phyloP scores from a whole-genome alignment of 1,139 yeast genomes.

The Diutina neorugosa region DNA sequence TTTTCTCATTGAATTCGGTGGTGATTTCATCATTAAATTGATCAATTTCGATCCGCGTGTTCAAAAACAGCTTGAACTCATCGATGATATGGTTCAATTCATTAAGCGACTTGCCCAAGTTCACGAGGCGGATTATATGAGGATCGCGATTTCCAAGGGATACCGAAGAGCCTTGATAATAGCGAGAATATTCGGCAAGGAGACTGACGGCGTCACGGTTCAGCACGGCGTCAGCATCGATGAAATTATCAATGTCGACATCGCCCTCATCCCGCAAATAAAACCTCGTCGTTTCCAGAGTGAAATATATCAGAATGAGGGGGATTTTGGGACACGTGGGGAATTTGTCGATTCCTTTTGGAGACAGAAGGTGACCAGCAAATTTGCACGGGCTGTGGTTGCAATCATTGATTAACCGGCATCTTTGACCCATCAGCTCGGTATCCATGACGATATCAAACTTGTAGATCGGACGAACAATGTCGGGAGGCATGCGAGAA shows the following conservation, averaged over 20 bases:
- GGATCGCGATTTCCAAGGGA: not conserved
- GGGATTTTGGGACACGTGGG: slow-evolving; percentile 20
- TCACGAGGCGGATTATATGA: slow-evolving; percentile 8
- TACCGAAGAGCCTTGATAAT: not conserved
- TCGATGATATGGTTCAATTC: slow-evolving; percentile 49
- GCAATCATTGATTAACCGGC: not conserved
- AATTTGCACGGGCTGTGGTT: not conserved
- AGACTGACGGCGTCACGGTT: slow-evolving; percentile 3
- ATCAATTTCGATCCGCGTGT: slow-evolving; percentile 24
- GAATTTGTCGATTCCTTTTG: slow-evolving; percentile 5
- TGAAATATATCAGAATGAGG: slow-evolving; percentile 22
- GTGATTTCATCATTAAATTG: slow-evolving; percentile 13
- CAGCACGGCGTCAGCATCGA: slow-evolving; percentile 10
- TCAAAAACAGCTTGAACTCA: slow-evolving; percentile 48
- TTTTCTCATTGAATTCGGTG: slow-evolving; percentile 17
- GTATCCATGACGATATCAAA: slow-evolving; percentile 37
- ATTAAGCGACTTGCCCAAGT: slow-evolving; percentile 51
- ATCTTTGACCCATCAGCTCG: slow-evolving; percentile 15
- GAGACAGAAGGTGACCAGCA: not conserved
- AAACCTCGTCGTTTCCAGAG: slow-evolving; percentile 20
- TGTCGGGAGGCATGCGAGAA: slow-evolving; percentile 31
- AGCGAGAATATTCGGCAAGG: not conserved
- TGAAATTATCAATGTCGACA: slow-evolving; percentile 5
- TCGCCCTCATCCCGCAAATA: slow-evolving; percentile 19
- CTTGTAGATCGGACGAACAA: slow-evolving; percentile 32